A percentile compares a stretch with the other conserved stretches of the same genome.
phyloP scores from a whole-genome alignment of 805 yeast genomes.

The Lachancea fermentati region DNA sequence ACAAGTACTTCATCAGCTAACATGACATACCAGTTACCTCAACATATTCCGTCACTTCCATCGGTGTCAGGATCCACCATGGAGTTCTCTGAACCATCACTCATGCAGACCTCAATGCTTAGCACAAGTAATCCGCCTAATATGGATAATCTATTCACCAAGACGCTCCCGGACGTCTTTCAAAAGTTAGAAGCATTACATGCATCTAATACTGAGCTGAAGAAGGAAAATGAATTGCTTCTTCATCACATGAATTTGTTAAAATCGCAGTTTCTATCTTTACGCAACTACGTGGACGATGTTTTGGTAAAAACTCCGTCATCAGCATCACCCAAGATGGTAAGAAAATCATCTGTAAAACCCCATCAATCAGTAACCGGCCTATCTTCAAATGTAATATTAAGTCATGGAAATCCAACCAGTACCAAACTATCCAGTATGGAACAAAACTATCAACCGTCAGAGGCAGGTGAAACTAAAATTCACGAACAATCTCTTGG shows the following conservation, averaged over 20 bases:
- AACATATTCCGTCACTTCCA: background rate
- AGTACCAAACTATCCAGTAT: background rate
- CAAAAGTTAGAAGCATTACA: slow-evolving; percentile 4
- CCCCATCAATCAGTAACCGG: background rate
- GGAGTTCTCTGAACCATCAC: background rate
- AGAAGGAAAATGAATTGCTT: slow-evolving; percentile 2
- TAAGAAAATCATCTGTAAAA: background rate
- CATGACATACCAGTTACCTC: background rate
- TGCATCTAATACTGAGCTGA: slow-evolving; percentile 2
- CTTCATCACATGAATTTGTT: slow-evolving; percentile 3
- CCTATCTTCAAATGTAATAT: background rate
- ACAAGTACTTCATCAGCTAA: background rate
- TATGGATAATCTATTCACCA: slow-evolving; percentile 1
- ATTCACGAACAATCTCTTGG: background rate
- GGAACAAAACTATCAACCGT: background rate
- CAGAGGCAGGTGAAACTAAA: background rate
- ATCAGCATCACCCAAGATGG: slow-evolving; percentile 4
- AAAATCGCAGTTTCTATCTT: slow-evolving; percentile 1
- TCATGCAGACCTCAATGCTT: background rate
- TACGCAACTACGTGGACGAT: slow-evolving; percentile 1
- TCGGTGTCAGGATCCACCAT: background rate
- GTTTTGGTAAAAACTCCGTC: slow-evolving; percentile 1
- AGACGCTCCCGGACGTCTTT: slow-evolving; percentile 4
- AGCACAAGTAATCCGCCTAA: background rate
- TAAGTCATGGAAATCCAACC: slow-evolving; percentile 1